Evolutionary conservation across 768 basidiomycete genomes (phyloP).

Genomic region (Aureoboletus auriporus): DNA sequence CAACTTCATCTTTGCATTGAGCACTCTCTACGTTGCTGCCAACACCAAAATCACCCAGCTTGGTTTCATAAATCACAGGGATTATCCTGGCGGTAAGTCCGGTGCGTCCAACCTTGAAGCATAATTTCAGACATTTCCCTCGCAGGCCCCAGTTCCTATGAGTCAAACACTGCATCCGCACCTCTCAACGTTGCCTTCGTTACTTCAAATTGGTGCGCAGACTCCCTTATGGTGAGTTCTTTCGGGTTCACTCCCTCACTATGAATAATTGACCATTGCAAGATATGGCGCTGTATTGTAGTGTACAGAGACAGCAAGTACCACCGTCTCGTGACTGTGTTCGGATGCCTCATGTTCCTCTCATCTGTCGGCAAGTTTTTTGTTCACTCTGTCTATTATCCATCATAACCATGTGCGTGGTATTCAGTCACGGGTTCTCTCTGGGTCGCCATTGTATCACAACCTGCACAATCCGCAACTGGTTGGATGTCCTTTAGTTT

Average conservation of each 20-base stretch:
- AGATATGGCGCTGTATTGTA: conserved; percentile 32
- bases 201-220: conserved; percentile 29
- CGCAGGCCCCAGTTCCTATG: conserved; percentile 24
- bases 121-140: too few relatives aligned
- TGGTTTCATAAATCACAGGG: conserved; percentile 28
- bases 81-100: conserved; percentile 29
- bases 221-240: conserved; percentile 26
- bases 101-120: not conserved
- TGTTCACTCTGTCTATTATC: not conserved
- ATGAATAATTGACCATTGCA: not conserved
- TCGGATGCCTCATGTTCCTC: conserved; percentile 21
- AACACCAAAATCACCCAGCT: conserved; percentile 26
- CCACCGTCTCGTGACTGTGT: conserved; percentile 10
- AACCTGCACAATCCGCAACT: conserved; percentile 12
- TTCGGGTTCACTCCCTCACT: too few relatives aligned
- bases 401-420: not conserved
- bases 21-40: conserved; percentile 24
- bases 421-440: conserved; percentile 25
- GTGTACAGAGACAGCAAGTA: conserved; percentile 28
- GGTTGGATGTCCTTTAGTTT: conserved; percentile 31
- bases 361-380: conserved; percentile 20
- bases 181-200: conserved; percentile 30
- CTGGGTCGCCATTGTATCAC: conserved; percentile 26
- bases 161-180: conserved; percentile 20
- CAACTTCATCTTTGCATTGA: conserved; percentile 24